These are phyloP conservation scores for Mortierella sp. DNA, from an alignment of 371 early-diverging fungal genomes.

Conservation along the genomic window DNA sequence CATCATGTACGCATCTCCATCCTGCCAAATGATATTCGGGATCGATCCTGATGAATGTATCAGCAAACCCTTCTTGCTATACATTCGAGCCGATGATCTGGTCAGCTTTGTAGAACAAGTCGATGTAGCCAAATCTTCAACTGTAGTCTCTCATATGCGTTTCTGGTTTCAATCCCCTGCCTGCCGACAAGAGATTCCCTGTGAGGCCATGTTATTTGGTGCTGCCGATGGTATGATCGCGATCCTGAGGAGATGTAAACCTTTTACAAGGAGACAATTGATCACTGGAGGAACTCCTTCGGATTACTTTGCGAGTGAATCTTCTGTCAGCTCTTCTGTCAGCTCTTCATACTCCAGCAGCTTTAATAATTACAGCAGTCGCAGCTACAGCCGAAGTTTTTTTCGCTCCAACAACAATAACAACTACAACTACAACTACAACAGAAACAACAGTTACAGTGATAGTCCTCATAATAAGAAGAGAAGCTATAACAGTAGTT, in stretches of 20 bases:
- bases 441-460: too few species aligned
- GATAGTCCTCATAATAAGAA: not conserved
- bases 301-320: constrained; percentile 14
- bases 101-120: constrained; percentile 42
- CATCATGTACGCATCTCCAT: constrained; percentile 51
- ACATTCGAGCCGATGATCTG: constrained; percentile 48
- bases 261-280: constrained; percentile 29
- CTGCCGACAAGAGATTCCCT: constrained; percentile 39
- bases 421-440: too few species aligned
- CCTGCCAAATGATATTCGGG: constrained; percentile 35
- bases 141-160: constrained; percentile 48
- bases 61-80: constrained; percentile 43
- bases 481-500: not conserved
- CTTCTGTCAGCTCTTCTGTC: constrained; percentile 9
- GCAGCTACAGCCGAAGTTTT: not conserved
- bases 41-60: constrained; percentile 25
- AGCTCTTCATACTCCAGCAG: not conserved
- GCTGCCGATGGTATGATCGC: constrained; percentile 49
- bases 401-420: too few species aligned
- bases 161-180: constrained; percentile 53
- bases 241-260: constrained; percentile 39
- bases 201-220: constrained; percentile 51
- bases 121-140: constrained; percentile 46
- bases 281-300: constrained; percentile 7
- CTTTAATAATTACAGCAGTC: not conserved